Evolutionary conservation across 2,329 filamentous ascomycete species (phyloP), one percentile per base, ranked within the genome.

Genomic region (Pezicula carpinea): DNA sequence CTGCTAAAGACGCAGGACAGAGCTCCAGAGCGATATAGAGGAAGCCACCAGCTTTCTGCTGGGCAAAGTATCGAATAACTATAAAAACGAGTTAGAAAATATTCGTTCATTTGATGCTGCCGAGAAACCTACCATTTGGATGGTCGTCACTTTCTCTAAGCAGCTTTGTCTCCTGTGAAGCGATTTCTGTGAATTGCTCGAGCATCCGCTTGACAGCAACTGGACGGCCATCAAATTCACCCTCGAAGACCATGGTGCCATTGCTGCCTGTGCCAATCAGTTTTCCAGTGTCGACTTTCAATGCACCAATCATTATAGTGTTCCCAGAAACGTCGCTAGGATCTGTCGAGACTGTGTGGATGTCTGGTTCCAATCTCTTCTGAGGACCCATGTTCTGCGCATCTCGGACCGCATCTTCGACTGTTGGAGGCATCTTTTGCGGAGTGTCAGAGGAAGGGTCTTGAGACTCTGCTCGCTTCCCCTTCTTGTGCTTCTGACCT

Each of bases 201-300:
- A 97, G 75, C 89, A 99, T 95, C 29, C 93, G 83, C 73, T 99
- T 99, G 40, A 99, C 89, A 1, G 93, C 93, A 21, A 99, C 92
- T 38, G 91, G 86, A 43, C 91, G 85, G 19, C 90, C 90, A 64
- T 95, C 93, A 64, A 95, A 97, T 45, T 84, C 88, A n/a, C 93
- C 93, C 41, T 89, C 85, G 65, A 93, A 97, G 0, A 99, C 93
- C 44, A 95, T 83, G 0, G 93, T 99, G n/a, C 93, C 93, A 62
- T 96, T 95, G 65, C 92, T 97, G 46, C 93, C 93, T 49, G 89
- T 85, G 18, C 82, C 82, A 23, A 86, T 72, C 53, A 83, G 77
- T 57, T 77, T 72, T 39, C 83, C 76, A 38, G 77, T 76, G 53
- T 85, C 76, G 44, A 85, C 81, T 56, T 83, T 77, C 2, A 86